Conservation (phyloP, 208 protist genomes). For the Leishmania major region DNA sequence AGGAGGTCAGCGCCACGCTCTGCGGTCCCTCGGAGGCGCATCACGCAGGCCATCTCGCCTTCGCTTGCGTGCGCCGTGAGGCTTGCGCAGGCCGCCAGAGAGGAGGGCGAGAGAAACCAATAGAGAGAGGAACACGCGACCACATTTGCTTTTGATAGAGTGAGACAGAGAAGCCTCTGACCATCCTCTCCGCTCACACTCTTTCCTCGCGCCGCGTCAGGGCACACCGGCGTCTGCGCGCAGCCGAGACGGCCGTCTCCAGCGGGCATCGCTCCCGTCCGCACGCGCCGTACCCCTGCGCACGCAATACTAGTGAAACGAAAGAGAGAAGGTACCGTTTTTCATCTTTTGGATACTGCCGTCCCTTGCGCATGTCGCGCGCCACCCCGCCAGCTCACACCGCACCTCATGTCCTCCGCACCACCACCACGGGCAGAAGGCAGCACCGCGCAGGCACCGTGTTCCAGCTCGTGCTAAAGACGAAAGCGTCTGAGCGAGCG, state of each 20-base stretch:
- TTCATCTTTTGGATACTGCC: neutral
- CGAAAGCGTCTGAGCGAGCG: neutral
- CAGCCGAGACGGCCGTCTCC: neutral
- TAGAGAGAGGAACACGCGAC: neutral
- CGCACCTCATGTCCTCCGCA: neutral
- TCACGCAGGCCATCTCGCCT: neutral
- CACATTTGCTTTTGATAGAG: neutral
- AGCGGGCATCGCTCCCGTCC: neutral
- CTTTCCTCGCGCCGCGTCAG: neutral
- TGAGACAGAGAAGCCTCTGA: neutral
- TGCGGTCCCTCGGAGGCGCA: neutral
- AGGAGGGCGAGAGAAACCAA: neutral
- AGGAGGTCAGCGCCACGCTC: neutral
- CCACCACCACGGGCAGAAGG: neutral
- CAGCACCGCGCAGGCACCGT: too few species aligned
- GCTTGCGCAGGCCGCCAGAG: neutral
- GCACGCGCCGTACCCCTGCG: conserved; percentile 2
- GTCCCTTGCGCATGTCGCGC: neutral
- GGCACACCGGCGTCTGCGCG: neutral
- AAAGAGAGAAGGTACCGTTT: neutral
- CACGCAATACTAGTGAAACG: neutral
- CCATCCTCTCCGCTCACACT: conserved; percentile 1
- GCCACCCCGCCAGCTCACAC: neutral
- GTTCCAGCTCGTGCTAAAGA: neutral
- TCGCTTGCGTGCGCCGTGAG: neutral